phyloP scores from a whole-genome alignment of 805 yeast species.

The Pichia sporocuriosa region DNA sequence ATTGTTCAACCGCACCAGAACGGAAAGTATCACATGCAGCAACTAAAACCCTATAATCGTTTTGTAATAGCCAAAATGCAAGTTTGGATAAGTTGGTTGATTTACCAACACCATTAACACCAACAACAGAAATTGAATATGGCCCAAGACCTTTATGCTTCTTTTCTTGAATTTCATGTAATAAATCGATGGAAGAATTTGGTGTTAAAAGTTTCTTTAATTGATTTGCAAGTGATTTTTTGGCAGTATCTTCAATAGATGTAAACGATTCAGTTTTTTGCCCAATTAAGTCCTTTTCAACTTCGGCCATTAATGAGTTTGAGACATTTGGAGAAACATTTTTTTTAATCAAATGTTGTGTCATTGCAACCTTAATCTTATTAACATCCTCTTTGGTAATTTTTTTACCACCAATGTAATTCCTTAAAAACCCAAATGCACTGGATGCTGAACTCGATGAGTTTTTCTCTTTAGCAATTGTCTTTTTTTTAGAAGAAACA shows the following conservation, averaged over 20 bases:
- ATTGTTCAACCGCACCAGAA: conserved; percentile 98
- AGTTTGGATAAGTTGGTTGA: conserved; percentile 91
- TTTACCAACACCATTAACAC: conserved; percentile 97
- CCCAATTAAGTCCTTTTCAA: conserved; percentile 63
- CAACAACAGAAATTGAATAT: conserved; percentile 93
- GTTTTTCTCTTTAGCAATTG: conserved; percentile 16
- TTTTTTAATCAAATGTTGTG: conserved; percentile 72
- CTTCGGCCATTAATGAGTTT: conserved; percentile 57
- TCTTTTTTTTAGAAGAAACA: conserved; percentile 16
- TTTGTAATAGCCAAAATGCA: conserved; percentile 93
- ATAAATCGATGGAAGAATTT: conserved; percentile 78
- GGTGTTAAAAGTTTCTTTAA: conserved; percentile 81
- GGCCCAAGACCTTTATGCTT: conserved; percentile 44
- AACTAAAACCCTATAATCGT: conserved; percentile 75
- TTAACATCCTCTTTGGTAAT: conserved; percentile 57
- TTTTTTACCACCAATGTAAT: conserved; percentile 62
- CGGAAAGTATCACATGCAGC: conserved; percentile 98
- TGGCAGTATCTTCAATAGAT: conserved; percentile 65
- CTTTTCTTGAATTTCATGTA: conserved; percentile 65
- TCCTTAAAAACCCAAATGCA: conserved; percentile 53
- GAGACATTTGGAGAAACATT: conserved; percentile 93
- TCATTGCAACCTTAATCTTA: conserved; percentile 57
- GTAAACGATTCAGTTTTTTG: conserved; percentile 70
- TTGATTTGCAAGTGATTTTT: conserved; percentile 52
- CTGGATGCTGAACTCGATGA: conserved; percentile 25